phyloP scores from a whole-genome alignment of 352 stramenopile genomes.

The Phytophthora hybrid region DNA sequence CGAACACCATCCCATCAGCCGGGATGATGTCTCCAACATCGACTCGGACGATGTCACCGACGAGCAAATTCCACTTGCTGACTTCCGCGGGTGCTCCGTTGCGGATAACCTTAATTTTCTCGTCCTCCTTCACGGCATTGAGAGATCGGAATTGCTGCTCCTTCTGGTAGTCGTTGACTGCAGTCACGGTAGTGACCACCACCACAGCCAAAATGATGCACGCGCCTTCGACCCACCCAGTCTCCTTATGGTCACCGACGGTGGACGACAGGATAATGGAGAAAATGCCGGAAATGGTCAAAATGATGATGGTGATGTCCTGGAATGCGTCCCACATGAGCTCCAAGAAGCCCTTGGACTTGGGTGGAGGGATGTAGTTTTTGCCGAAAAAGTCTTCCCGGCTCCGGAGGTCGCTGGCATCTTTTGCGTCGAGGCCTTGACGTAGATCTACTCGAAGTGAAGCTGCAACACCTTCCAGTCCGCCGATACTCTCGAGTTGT shows the following conservation, averaged over 20 bases:
- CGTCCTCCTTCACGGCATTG: constrained; percentile 76
- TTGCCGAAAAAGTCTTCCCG: constrained; percentile 48
- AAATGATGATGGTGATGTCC: constrained; percentile 84
- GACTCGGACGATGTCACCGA: constrained; percentile 54
- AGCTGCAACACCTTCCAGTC: constrained; percentile 44
- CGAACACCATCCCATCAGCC: constrained; percentile 50
- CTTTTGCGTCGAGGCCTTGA: constrained; percentile 39
- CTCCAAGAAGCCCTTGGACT: constrained; percentile 44
- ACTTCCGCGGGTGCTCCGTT: constrained; percentile 39
- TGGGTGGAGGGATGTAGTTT: constrained; percentile 53
- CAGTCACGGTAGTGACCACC: constrained; percentile 76
- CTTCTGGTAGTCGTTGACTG: constrained; percentile 91
- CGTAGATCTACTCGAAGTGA: constrained; percentile 41
- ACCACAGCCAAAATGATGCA: constrained; percentile 86
- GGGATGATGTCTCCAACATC: constrained; percentile 50
- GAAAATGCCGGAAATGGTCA: constrained; percentile 68
- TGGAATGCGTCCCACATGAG: constrained; percentile 86
- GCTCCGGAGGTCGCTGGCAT: constrained; percentile 26
- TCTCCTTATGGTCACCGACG: constrained; percentile 37
- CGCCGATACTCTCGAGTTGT: constrained; percentile 30
- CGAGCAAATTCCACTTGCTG: constrained; percentile 43
- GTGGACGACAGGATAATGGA: constrained; percentile 61
- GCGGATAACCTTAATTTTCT: constrained; percentile 52
- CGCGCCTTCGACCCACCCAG: constrained; percentile 79
- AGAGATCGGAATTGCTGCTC: constrained; percentile 75